These are phyloP conservation scores for Ochetophila trinervis DNA, from an alignment of 306 rosid genomes.

Conservation along the genomic window DNA sequence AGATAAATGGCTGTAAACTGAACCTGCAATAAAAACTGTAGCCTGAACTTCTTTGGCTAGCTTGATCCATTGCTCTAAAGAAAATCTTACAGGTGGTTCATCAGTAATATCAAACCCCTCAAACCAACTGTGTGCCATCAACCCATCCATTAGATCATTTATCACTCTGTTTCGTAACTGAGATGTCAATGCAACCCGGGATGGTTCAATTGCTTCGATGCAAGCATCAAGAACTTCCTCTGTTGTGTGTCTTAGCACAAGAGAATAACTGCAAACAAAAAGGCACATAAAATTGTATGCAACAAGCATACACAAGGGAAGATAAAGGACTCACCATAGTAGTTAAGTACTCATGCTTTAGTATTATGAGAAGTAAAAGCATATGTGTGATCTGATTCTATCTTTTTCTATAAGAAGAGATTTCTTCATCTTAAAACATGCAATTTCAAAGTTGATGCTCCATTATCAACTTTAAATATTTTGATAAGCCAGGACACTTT, in stretches of 20 bases:
- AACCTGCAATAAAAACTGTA: constrained; percentile 87
- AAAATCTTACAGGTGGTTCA: constrained; percentile 50
- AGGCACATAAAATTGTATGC: constrained; percentile 13
- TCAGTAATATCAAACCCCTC: constrained; percentile 74
- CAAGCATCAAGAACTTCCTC: constrained; percentile 97
- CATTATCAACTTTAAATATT: constrained; percentile 4
- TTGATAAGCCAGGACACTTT: neutral
- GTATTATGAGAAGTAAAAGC: no score
- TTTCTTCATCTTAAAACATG: neutral
- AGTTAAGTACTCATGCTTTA: neutral
- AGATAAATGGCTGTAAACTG: constrained; percentile 15
- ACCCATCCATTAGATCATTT: constrained; percentile 68
- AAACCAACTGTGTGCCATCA: constrained; percentile 72
- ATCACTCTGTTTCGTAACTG: constrained; percentile 59
- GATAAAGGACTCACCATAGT: neutral
- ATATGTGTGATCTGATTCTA: no score
- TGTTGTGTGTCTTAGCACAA: constrained; percentile 91
- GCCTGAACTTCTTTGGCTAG: constrained; percentile 75
- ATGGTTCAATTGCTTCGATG: constrained; percentile 79
- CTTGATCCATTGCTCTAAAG: constrained; percentile 77
- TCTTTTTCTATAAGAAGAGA: no score
- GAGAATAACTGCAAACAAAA: constrained; percentile 66
- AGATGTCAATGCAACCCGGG: constrained; percentile 72
- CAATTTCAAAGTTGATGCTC: neutral
- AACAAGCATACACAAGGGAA: constrained; percentile 9